Percentiles rank a stretch among this genome's conserved stretches.
Conservation (phyloP, 257 asterid species). For the Solanum pennellii region DNA sequence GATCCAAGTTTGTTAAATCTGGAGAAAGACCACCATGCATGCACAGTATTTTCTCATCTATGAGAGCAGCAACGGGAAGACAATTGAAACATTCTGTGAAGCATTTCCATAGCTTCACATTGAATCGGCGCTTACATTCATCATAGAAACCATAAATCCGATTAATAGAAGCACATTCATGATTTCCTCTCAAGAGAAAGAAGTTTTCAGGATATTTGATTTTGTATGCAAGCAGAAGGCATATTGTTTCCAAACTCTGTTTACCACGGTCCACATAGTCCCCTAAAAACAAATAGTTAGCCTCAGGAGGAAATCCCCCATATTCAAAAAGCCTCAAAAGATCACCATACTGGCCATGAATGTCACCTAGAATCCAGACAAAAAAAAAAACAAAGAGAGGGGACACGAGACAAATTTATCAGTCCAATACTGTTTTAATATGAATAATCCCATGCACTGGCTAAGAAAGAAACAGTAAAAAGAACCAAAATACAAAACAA, state of each 20-base stretch:
- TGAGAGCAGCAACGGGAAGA: constrained; percentile 72
- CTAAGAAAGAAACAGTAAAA: neutral
- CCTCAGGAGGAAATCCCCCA: constrained; percentile 72
- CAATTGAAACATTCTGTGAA: constrained; percentile 66
- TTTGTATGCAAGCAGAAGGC: constrained; percentile 70
- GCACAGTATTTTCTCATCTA: constrained; percentile 67
- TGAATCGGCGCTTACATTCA: constrained; percentile 66
- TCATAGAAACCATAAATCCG: constrained; percentile 70
- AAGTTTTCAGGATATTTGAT: constrained; percentile 68
- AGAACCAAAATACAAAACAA: neutral
- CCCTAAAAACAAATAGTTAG: constrained; percentile 64
- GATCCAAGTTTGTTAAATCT: constrained; percentile 52
- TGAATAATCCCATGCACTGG: neutral
- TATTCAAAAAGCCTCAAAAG: constrained; percentile 63
- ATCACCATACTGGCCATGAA: constrained; percentile 69
- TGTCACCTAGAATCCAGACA: constrained; percentile 45
- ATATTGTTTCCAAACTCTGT: constrained; percentile 65
- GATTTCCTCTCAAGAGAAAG: constrained; percentile 68
- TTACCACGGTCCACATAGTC: constrained; percentile 76
- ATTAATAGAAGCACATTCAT: constrained; percentile 65
- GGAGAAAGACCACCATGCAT: constrained; percentile 86
- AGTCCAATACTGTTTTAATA: neutral
- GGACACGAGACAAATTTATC: neutral
- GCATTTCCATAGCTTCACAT: constrained; percentile 56
- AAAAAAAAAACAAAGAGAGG: neutral